Percentiles rank a stretch among this genome's conserved stretches.
Conservation (phyloP, 768 basidiomycete species). For the Lactarius hatsudake region DNA sequence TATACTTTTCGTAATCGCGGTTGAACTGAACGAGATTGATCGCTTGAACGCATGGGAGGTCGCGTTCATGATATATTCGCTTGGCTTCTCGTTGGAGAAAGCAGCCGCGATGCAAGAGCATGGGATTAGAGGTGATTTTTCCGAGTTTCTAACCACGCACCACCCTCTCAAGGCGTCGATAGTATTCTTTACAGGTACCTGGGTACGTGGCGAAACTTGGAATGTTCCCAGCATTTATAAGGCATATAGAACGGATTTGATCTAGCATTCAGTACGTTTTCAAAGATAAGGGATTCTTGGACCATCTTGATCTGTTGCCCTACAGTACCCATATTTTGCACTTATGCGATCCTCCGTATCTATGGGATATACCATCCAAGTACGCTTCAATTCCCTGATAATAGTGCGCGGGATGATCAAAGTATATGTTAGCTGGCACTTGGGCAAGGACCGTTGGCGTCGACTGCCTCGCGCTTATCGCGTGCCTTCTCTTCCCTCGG, state of each 20-base stretch:
- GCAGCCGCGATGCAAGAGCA: slow-evolving; percentile 95
- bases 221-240: not conserved
- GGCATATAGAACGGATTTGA: slow-evolving; percentile 83
- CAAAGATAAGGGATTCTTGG: slow-evolving; percentile 2
- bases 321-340: slow-evolving; percentile 70
- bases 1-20: slow-evolving; percentile 71
- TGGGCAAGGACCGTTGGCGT: slow-evolving; percentile 73
- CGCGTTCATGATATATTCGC: slow-evolving; percentile 72
- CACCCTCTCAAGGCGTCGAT: not conserved
- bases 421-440: slow-evolving; percentile 38
- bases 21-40: slow-evolving; percentile 66
- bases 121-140: slow-evolving; percentile 70
- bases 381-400: slow-evolving; percentile 35
- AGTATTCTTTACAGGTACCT: slow-evolving; percentile 86
- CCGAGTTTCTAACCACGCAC: not conserved
- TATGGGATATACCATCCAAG: slow-evolving; percentile 74
- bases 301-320: slow-evolving; percentile 1
- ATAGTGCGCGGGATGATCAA: not conserved
- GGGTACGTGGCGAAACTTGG: slow-evolving; percentile 47
- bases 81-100: slow-evolving; percentile 90
- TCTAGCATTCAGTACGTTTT: slow-evolving; percentile 70
- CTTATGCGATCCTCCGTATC: slow-evolving; percentile 73
- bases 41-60: slow-evolving; percentile 64
- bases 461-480: slow-evolving; percentile 85
- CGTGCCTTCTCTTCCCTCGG: slow-evolving; percentile 89